phyloP scores from a whole-genome alignment of 305 asterid species.

The Fraxinus baroniana region DNA sequence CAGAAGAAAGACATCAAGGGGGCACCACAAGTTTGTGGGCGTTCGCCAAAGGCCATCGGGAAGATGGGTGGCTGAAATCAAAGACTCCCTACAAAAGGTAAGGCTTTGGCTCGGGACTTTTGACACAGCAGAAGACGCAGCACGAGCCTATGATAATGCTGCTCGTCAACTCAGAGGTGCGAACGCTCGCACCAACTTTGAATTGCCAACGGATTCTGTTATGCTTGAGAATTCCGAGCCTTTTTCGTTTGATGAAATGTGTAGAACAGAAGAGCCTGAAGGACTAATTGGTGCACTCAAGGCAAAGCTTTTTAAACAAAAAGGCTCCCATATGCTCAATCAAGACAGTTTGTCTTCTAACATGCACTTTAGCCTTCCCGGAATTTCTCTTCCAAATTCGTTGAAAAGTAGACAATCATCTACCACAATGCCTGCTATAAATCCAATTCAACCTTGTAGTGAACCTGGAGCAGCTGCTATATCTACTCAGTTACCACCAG shows the following conservation, averaged over 20 bases:
- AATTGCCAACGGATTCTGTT: constrained; percentile 19
- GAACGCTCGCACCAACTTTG: constrained; percentile 27
- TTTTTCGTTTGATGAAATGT: constrained; percentile 24
- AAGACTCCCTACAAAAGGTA: constrained; percentile 28
- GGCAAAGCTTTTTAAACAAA: constrained; percentile 21
- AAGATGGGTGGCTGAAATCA: constrained; percentile 25
- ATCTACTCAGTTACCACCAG: neutral
- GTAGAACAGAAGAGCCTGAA: constrained; percentile 21
- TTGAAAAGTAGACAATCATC: neutral
- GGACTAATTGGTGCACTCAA: constrained; percentile 28
- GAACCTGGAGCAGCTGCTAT: neutral
- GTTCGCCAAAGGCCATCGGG: constrained; percentile 29
- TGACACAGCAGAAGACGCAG: constrained; percentile 32
- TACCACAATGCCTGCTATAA: neutral
- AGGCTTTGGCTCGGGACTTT: constrained; percentile 31
- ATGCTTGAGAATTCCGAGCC: constrained; percentile 22
- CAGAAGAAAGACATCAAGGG: constrained; percentile 23
- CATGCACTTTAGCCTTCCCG: neutral
- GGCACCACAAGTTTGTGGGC: constrained; percentile 28
- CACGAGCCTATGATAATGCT: constrained; percentile 27
- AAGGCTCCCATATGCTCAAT: neutral
- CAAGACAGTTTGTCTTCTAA: constrained; percentile 7
- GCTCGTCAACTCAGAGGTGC: constrained; percentile 26
- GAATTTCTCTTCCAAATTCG: neutral
- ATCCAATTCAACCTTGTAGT: neutral